phyloP scores from a whole-genome alignment of 495 filamentous ascomycete genomes.

The Aspergillus leporis region DNA sequence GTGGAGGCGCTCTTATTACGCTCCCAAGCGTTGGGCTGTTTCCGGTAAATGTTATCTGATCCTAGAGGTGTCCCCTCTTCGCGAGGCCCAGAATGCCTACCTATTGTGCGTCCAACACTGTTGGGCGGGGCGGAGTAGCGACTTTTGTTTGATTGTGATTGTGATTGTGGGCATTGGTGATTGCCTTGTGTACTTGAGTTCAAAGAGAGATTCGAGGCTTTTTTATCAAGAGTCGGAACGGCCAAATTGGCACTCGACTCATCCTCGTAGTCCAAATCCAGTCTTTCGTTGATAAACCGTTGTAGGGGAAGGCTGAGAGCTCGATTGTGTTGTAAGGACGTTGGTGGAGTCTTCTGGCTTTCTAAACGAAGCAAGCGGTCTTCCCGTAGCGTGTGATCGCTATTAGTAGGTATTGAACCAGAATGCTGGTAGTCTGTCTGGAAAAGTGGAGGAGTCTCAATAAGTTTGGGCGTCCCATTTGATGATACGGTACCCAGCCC shows the following conservation, averaged over 20 bases:
- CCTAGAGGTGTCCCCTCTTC: slow-evolving; percentile 14
- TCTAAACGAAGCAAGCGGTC: slow-evolving; percentile 36
- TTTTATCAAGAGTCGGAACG: slow-evolving; percentile 6
- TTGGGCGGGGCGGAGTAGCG: slow-evolving; percentile 10
- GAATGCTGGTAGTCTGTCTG: slow-evolving; percentile 19
- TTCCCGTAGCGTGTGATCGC: slow-evolving; percentile 36
- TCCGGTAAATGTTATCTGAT: background rate
- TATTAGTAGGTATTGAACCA: slow-evolving; percentile 19
- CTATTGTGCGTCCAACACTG: slow-evolving; percentile 16
- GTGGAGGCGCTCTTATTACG: slow-evolving; percentile 17
- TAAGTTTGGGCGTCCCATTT: slow-evolving; percentile 26
- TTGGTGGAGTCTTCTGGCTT: slow-evolving; percentile 23
- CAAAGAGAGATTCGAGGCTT: slow-evolving; percentile 7
- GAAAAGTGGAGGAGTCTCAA: slow-evolving; percentile 30
- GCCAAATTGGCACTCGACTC: slow-evolving; percentile 17
- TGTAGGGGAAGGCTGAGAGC: slow-evolving; percentile 45
- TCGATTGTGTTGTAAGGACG: slow-evolving; percentile 30
- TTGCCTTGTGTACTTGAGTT: background rate
- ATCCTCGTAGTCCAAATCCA: slow-evolving; percentile 30
- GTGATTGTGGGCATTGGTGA: background rate
- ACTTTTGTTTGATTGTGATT: background rate
- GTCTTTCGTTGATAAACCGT: slow-evolving; percentile 48
- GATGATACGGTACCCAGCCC: slow-evolving; percentile 34
- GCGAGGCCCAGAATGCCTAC: slow-evolving; percentile 21
- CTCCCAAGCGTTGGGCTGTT: slow-evolving; percentile 17